Evolutionary conservation across 2,329 filamentous ascomycete species (phyloP).

Genomic region (Elsinoe necatrix): DNA sequence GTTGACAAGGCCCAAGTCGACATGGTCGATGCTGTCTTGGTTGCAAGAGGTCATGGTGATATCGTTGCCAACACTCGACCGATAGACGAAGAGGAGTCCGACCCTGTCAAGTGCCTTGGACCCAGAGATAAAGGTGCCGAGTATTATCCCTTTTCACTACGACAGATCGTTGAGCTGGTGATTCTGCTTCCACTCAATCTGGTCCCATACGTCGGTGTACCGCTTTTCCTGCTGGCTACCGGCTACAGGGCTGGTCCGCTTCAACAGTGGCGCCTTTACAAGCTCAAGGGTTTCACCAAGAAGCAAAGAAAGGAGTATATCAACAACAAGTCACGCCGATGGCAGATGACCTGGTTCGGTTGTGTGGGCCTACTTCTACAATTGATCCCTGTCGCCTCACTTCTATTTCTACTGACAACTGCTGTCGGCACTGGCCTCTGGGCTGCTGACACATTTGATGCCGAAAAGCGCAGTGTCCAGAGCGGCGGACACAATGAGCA

Average conservation of each 20-base stretch:
- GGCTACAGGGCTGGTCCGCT: slow-evolving; percentile 81
- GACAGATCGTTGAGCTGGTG: slow-evolving; percentile 83
- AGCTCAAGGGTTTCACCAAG: slow-evolving; percentile 65
- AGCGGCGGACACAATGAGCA: slow-evolving; percentile 20
- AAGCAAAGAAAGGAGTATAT: slow-evolving; percentile 66
- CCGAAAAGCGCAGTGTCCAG: slow-evolving; percentile 15
- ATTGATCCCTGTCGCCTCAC: slow-evolving; percentile 81
- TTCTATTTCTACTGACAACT: slow-evolving; percentile 86
- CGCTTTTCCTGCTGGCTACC: slow-evolving; percentile 78
- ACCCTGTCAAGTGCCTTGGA: slow-evolving; percentile 70
- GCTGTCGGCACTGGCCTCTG: slow-evolving; percentile 79
- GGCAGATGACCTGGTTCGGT: slow-evolving; percentile 92
- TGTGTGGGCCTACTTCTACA: slow-evolving; percentile 75
- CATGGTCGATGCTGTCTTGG: slow-evolving; percentile 72
- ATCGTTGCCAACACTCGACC: slow-evolving; percentile 53
- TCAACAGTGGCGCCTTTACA: slow-evolving; percentile 84
- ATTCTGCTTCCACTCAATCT: slow-evolving; percentile 65
- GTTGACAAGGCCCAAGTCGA: slow-evolving; percentile 68
- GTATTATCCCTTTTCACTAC: slow-evolving; percentile 80
- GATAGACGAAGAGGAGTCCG: slow-evolving; percentile 62
- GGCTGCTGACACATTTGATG: slow-evolving; percentile 68
- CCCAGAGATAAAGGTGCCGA: slow-evolving; percentile 68
- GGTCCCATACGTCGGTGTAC: slow-evolving; percentile 72
- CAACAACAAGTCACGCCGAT: slow-evolving; percentile 50
- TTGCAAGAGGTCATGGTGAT: slow-evolving; percentile 62